Conservation (phyloP, 345 rosid species). For the Gossypium raimondii region DNA sequence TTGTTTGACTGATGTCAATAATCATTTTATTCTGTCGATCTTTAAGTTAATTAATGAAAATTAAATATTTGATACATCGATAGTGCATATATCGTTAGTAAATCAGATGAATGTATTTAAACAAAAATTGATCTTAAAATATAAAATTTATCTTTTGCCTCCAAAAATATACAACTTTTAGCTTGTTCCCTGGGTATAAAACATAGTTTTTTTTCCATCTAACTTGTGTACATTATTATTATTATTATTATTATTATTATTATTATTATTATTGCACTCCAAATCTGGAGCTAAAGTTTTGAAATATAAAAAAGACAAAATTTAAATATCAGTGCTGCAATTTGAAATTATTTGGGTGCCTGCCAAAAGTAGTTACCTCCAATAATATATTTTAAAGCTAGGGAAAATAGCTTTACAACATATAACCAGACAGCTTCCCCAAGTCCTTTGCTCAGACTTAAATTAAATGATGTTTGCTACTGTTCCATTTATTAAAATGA, state of each 20-base stretch:
- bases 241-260: too few species aligned
- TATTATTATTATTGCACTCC: background rate
- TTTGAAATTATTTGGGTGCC: background rate
- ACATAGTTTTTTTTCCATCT: background rate
- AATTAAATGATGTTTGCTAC: background rate
- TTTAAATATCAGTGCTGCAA: background rate
- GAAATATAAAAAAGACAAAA: background rate
- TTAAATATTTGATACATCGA: too few species aligned
- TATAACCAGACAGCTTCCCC: background rate
- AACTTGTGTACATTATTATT: background rate
- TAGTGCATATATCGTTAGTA: accelerated
- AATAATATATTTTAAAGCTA: background rate
- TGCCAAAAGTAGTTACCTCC: slow-evolving; percentile 1
- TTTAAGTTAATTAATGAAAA: too few species aligned
- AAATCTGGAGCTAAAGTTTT: background rate
- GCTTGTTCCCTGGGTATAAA: too few species aligned
- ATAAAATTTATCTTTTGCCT: too few species aligned
- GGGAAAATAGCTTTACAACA: too few species aligned
- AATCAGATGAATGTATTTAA: too few species aligned
- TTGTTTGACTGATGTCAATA: background rate
- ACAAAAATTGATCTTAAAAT: too few species aligned
- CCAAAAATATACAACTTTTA: too few species aligned
- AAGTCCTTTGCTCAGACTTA: background rate
- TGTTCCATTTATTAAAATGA: too few species aligned
- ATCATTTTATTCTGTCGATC: background rate